A percentile compares a stretch with the other conserved stretches of the same genome.
phyloP scores from a whole-genome alignment of 2,329 filamentous ascomycete species.

The Rhinocladiella similis region DNA sequence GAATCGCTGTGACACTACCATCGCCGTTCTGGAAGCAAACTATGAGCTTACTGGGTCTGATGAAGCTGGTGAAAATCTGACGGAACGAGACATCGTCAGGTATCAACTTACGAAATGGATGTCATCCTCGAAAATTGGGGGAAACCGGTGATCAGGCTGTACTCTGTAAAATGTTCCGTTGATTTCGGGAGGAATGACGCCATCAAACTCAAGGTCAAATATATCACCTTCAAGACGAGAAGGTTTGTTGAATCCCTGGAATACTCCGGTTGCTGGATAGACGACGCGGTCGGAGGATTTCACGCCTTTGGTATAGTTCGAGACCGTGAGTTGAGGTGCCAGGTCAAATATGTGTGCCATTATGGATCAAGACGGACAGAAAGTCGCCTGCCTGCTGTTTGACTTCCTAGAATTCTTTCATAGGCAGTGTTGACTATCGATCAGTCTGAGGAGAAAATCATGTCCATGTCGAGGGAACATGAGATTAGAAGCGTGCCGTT shows the following conservation, averaged over 20 bases:
- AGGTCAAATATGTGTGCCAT: conserved; percentile 28
- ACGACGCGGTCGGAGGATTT: conserved; percentile 17
- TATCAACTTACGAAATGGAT: conserved; percentile 39
- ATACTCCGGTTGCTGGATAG: conserved; percentile 20
- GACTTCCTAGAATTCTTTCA: too few species aligned
- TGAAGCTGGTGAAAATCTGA: background rate
- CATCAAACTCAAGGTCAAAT: conserved; percentile 36
- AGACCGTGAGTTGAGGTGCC: conserved; percentile 12
- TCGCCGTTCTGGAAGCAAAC: conserved; percentile 38
- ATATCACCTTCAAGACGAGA: conserved; percentile 40
- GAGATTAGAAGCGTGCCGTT: too few species aligned
- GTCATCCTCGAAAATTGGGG: conserved; percentile 57
- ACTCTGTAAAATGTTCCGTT: conserved; percentile 48
- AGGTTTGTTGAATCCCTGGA: conserved; percentile 40
- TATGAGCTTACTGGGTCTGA: background rate
- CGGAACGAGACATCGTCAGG: background rate
- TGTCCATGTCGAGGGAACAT: background rate
- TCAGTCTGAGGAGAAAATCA: too few species aligned
- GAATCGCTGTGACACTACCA: conserved; percentile 45
- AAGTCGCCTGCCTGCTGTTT: too few species aligned
- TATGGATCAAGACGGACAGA: background rate
- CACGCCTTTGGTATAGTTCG: conserved; percentile 12
- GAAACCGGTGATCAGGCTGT: conserved; percentile 51
- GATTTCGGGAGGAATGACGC: conserved; percentile 43
- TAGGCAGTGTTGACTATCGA: too few species aligned